Evolutionary conservation across 1,139 yeast genomes (phyloP), one percentile per base, ranked within the genome.

Genomic region (Sugiyamaella novakii): DNA sequence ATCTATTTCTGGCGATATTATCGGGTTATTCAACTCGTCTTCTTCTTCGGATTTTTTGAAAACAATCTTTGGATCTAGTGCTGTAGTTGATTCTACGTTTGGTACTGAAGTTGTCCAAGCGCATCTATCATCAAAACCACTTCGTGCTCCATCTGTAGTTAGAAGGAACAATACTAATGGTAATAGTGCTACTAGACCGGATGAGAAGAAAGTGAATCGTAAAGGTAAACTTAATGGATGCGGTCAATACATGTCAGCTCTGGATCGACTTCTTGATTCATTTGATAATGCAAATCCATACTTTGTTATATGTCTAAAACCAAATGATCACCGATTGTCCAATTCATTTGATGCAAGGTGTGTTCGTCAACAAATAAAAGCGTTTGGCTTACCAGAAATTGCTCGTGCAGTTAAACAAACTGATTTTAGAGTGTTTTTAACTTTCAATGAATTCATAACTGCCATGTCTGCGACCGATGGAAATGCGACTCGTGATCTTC

Each of bases 281-380:
- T 65, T 71, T 54, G 71, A 69, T 14, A 65, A 61, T 7, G 64
- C 71, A 3, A 71, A 72, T 43, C 68, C 74, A 2, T 71, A 71
- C 54, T 72, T 71, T 55, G 70, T 71, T 22, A 58, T 70, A 27
- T 71, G 75, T 51, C 54, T 71, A 40, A 71, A 71, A 54, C 75
- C 75, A 5, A 71, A 71, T 49, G 75, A 71, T 46, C 66, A 70
- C 39, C 59, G 69, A 11, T 57, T 69, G 10, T 58, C 69, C 1
- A 63, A 66, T 6, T 67, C 70, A 12, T 62, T 72, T 47, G 75
- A 71, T 47, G 74, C 74, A 3, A 60, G 74, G 15, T 70, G 74
- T 51, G 73, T 71, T 10, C 61, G 73, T 17, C 74, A 71, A 54
- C 75, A 71, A 52, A 64, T 71, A 22, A 64, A 67, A 41, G 74